Percentiles rank a stretch among this genome's conserved stretches.
These are phyloP conservation scores for Saccharomyces hybrid DNA, from an alignment of 1,139 yeast genomes.

Conservation along the genomic window DNA sequence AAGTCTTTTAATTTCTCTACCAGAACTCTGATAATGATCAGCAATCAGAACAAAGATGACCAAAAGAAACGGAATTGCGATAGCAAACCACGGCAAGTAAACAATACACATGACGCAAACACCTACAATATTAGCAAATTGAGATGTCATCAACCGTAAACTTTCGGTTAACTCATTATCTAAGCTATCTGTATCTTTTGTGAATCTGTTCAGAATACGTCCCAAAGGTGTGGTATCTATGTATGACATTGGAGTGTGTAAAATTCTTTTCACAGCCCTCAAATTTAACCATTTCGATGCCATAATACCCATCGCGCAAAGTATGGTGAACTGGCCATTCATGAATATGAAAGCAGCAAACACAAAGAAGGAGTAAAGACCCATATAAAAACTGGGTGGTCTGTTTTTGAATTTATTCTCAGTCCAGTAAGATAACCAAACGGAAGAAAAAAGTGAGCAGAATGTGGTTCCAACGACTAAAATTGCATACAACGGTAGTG, in stretches of 20 bases:
- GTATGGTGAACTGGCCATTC: constrained; percentile 44
- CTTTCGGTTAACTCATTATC: constrained; percentile 69
- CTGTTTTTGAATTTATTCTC: constrained; percentile 44
- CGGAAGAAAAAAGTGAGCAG: constrained; percentile 56
- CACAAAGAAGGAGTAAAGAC: constrained; percentile 53
- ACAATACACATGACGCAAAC: constrained; percentile 59
- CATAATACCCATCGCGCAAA: constrained; percentile 48
- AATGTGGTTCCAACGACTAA: constrained; percentile 44
- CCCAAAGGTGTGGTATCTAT: constrained; percentile 68
- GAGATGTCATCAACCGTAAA: constrained; percentile 44
- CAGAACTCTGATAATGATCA: constrained; percentile 64
- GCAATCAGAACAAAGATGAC: constrained; percentile 45
- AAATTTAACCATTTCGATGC: constrained; percentile 39
- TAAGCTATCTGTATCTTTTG: constrained; percentile 77
- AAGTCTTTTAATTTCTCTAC: constrained; percentile 75
- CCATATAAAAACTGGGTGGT: constrained; percentile 58
- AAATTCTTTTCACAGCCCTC: constrained; percentile 51
- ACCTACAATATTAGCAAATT: constrained; percentile 52
- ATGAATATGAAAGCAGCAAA: constrained; percentile 42
- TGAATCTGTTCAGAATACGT: constrained; percentile 61
- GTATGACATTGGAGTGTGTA: constrained; percentile 69
- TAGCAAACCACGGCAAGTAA: constrained; percentile 71
- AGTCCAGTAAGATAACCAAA: constrained; percentile 87
- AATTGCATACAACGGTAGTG: constrained; percentile 40
- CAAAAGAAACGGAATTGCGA: constrained; percentile 54